Conservation (phyloP, 164 flowering plant genomes). For the Magnolia kwangsiensis region DNA sequence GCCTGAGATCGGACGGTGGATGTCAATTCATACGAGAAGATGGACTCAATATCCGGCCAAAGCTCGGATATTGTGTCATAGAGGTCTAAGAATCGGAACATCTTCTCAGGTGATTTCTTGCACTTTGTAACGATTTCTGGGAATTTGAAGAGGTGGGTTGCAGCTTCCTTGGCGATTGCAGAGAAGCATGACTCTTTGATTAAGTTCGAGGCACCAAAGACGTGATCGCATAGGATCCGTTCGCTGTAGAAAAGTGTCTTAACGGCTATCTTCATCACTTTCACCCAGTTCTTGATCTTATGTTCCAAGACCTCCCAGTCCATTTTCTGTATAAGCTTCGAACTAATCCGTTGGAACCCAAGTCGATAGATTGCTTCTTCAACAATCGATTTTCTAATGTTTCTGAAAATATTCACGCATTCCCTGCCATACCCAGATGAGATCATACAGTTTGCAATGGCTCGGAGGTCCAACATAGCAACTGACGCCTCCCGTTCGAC, state of each 20-base stretch:
- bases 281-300: conserved; percentile 58
- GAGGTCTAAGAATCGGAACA: conserved; percentile 55
- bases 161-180: conserved; percentile 51
- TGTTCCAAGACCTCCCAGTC: conserved; percentile 59
- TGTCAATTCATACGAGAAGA: conserved; percentile 47
- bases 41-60: conserved; percentile 57
- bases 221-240: conserved; percentile 58
- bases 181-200: conserved; percentile 58
- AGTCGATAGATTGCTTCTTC: conserved; percentile 61
- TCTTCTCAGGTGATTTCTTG: conserved; percentile 54
- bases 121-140: conserved; percentile 43
- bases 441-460: conserved; percentile 70
- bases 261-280: conserved; percentile 46
- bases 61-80: conserved; percentile 43
- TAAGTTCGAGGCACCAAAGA: conserved; percentile 43
- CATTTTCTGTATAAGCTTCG: conserved; percentile 36
- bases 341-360: conserved; percentile 37
- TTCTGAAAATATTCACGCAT: conserved; percentile 45
- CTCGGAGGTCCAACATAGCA: conserved; percentile 47
- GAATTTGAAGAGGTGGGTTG: conserved; percentile 40
- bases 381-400: conserved; percentile 55
- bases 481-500: conserved; percentile 39
- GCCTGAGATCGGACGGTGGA: conserved; percentile 46
- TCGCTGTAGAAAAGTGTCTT: conserved; percentile 59
- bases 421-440: conserved; percentile 62